Percentiles rank a stretch among this genome's conserved stretches.
Conservation (phyloP, 345 rosid genomes). For the Sapria himalayana region DNA sequence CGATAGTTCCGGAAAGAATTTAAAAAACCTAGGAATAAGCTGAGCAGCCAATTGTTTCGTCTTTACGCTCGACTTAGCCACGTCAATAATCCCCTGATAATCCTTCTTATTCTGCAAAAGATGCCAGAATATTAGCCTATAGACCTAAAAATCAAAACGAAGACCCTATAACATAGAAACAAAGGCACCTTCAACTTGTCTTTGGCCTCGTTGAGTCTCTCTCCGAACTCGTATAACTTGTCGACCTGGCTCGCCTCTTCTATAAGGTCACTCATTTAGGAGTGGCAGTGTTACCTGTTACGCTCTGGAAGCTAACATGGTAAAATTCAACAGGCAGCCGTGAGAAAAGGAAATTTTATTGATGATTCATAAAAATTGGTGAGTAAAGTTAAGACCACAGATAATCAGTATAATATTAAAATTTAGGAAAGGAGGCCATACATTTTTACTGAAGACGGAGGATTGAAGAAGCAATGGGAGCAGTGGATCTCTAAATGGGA, state of each 20-base stretch:
- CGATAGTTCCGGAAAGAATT: conserved; percentile 73
- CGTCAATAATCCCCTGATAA: conserved; percentile 69
- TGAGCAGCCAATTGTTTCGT: conserved; percentile 92
- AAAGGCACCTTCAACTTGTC: conserved; percentile 70
- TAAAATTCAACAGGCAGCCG: no score
- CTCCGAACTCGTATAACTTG: conserved; percentile 94
- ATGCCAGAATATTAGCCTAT: no score
- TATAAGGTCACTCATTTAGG: conserved; percentile 45
- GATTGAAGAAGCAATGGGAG: no score
- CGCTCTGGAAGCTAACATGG: no score
- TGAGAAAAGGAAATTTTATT: no score
- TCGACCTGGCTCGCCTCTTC: conserved; percentile 68
- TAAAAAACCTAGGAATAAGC: conserved; percentile 93
- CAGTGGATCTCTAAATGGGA: no score
- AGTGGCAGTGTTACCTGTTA: no score
- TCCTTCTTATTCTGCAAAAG: conserved; percentile 48
- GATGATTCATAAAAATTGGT: no score
- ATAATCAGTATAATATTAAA: no score
- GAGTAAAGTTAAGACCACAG: no score
- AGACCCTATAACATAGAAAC: conserved; percentile 11
- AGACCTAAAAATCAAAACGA: not conserved
- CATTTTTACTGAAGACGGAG: no score
- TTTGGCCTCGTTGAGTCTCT: conserved; percentile 77
- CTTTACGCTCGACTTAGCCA: conserved; percentile 55
- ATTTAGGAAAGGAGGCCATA: no score